phyloP scores from a whole-genome alignment of 495 filamentous ascomycete genomes.

The Penicillium pulvis region DNA sequence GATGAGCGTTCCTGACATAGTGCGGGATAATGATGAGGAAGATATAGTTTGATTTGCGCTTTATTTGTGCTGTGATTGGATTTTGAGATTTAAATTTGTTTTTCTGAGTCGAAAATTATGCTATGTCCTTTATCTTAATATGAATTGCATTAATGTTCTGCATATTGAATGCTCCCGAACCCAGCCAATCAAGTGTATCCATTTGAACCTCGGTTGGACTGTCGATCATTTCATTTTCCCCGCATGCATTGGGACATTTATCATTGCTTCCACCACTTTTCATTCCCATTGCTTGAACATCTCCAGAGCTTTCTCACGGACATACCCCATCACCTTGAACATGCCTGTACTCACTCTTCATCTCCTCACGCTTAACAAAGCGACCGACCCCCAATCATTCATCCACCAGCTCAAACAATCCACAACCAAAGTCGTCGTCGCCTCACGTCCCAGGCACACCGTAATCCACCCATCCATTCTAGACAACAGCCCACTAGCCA shows the following conservation, averaged over 20 bases:
- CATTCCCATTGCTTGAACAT: neutral
- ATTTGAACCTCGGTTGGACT: neutral
- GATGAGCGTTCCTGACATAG: neutral
- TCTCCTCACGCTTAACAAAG: conserved; percentile 40
- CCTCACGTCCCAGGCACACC: conserved; percentile 40
- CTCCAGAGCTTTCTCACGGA: neutral
- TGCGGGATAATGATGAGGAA: conserved; percentile 4
- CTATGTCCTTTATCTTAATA: conserved; percentile 5
- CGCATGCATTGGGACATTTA: neutral
- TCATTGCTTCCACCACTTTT: no score
- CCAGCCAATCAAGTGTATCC: neutral
- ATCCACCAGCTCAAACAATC: conserved; percentile 24
- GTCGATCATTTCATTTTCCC: neutral
- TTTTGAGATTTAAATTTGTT: neutral
- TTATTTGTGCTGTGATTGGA: conserved; percentile 6
- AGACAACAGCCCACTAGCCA: conserved; percentile 49
- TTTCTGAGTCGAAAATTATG: neutral
- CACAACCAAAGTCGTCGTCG: conserved; percentile 46
- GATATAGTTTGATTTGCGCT: neutral
- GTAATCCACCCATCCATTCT: conserved; percentile 55
- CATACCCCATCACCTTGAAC: neutral
- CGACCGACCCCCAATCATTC: conserved; percentile 27
- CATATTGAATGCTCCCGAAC: neutral
- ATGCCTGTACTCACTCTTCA: conserved; percentile 53
- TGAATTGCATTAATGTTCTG: conserved; percentile 1